Evolutionary conservation across 345 rosid species (phyloP).

Genomic region (Viola odorata): DNA sequence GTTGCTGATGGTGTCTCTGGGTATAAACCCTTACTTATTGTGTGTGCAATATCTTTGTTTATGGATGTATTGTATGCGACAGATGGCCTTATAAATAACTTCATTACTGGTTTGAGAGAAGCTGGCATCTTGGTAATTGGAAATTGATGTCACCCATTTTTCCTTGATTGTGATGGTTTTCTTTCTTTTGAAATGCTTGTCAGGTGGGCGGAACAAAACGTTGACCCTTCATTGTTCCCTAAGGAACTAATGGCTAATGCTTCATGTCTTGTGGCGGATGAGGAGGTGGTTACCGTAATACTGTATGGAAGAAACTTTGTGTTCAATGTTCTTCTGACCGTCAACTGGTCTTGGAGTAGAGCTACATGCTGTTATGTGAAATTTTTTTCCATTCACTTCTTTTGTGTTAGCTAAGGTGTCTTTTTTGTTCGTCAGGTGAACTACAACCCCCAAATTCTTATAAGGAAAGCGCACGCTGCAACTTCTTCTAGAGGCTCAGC

Average conservation of each 20-base stretch:
- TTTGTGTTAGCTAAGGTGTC: not conserved
- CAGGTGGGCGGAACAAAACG: slow-evolving; percentile 86
- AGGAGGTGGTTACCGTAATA: slow-evolving; percentile 35
- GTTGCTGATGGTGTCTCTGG: slow-evolving; percentile 96
- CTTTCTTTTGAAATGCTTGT: slow-evolving; percentile 14
- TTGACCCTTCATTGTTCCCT: slow-evolving; percentile 83
- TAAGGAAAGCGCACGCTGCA: slow-evolving; percentile 76
- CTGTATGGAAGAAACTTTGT: not conserved
- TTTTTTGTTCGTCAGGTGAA: slow-evolving; percentile 43
- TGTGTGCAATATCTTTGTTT: too few species aligned
- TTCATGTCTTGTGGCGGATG: slow-evolving; percentile 46
- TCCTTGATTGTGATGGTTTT: not conserved
- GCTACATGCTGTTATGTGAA: not conserved
- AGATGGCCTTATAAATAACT: too few species aligned
- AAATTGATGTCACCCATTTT: not conserved
- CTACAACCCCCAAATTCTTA: slow-evolving; percentile 68
- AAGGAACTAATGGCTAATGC: slow-evolving; percentile 67
- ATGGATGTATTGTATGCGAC: too few species aligned
- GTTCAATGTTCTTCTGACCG: not conserved
- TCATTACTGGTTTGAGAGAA: too few species aligned
- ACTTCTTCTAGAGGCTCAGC: slow-evolving; percentile 77
- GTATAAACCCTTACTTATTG: slow-evolving; percentile 21
- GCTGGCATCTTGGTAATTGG: too few species aligned
- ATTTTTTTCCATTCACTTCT: not conserved
- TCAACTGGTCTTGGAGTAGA: not conserved